phyloP scores from a whole-genome alignment of 768 basidiomycete genomes.

The Pleurotus ostreatus region DNA sequence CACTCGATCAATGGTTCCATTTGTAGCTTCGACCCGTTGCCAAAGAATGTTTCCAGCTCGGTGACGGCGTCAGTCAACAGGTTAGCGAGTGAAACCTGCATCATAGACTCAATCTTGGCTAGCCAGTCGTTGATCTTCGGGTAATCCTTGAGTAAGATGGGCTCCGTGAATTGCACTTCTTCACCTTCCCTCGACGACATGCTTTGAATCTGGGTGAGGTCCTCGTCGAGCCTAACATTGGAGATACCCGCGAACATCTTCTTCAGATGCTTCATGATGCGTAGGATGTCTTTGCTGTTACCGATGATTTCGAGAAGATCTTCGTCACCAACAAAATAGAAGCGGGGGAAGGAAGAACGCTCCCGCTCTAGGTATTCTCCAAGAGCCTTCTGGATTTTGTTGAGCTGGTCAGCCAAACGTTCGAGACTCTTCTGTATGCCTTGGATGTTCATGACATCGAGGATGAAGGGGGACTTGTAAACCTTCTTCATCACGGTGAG shows the following conservation, averaged over 20 bases:
- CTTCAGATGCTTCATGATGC: slow-evolving; percentile 99
- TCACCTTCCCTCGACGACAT: slow-evolving; percentile 97
- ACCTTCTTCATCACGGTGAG: slow-evolving; percentile 99
- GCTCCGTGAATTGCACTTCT: slow-evolving; percentile 78
- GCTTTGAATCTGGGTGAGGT: slow-evolving; percentile 81
- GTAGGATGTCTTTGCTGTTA: slow-evolving; percentile 97
- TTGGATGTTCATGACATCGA: slow-evolving; percentile 95
- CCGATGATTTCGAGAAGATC: slow-evolving; percentile 98
- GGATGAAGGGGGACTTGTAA: slow-evolving; percentile 96
- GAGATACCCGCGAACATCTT: slow-evolving; percentile 99
- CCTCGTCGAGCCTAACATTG: slow-evolving; percentile 83
- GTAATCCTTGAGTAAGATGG: slow-evolving; percentile 86
- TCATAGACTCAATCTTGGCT: slow-evolving; percentile 85
- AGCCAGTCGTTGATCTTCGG: slow-evolving; percentile 99
- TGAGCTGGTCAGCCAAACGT: slow-evolving; percentile 90
- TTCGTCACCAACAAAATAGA: slow-evolving; percentile 99
- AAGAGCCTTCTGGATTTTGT: slow-evolving; percentile 98
- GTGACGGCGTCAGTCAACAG: slow-evolving; percentile 75
- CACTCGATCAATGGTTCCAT: slow-evolving; percentile 75
- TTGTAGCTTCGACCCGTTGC: slow-evolving; percentile 53
- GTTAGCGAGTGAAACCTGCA: slow-evolving; percentile 85
- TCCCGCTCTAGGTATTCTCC: slow-evolving; percentile 99
- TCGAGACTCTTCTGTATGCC: slow-evolving; percentile 97
- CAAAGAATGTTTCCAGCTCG: slow-evolving; percentile 81
- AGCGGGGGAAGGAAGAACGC: slow-evolving; percentile 95